phyloP scores from a whole-genome alignment of 202 grass and related monocot genomes.

The Elaeis oleifera region DNA sequence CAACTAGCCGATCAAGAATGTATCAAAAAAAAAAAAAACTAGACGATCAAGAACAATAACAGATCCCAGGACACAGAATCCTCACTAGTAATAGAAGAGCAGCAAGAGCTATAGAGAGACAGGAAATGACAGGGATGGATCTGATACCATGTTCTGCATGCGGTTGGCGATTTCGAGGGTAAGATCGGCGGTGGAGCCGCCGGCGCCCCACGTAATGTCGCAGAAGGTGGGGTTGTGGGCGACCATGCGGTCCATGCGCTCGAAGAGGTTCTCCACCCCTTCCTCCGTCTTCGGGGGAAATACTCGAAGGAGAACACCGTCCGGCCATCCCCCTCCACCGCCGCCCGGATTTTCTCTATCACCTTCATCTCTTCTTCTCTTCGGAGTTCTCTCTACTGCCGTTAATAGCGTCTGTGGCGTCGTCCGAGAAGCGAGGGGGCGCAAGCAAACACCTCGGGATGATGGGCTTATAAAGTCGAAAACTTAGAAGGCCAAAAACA shows the following conservation, averaged over 20 bases:
- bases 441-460: no score
- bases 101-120: constrained; percentile 13
- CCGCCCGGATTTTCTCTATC: constrained; percentile 57
- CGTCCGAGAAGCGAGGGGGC: no score
- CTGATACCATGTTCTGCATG: constrained; percentile 82
- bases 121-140: not conserved
- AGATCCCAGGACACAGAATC: no score
- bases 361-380: constrained; percentile 61
- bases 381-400: constrained; percentile 1
- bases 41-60: no score
- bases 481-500: no score
- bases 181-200: constrained; percentile 78
- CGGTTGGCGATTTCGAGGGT: constrained; percentile 76
- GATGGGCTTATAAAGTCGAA: no score
- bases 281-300: constrained; percentile 80
- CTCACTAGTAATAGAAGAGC: no score
- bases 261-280: constrained; percentile 81
- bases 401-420: no score
- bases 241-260: constrained; percentile 89
- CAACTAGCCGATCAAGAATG: no score
- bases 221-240: constrained; percentile 67
- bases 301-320: constrained; percentile 89
- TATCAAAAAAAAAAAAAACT: no score
- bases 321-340: constrained; percentile 31
- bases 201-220: constrained; percentile 95